A percentile compares a stretch with the other conserved stretches of the same genome.
Evolutionary conservation across 108 stramenopile species (phyloP).

Genomic region (Fragilariopsis cylindrus): DNA sequence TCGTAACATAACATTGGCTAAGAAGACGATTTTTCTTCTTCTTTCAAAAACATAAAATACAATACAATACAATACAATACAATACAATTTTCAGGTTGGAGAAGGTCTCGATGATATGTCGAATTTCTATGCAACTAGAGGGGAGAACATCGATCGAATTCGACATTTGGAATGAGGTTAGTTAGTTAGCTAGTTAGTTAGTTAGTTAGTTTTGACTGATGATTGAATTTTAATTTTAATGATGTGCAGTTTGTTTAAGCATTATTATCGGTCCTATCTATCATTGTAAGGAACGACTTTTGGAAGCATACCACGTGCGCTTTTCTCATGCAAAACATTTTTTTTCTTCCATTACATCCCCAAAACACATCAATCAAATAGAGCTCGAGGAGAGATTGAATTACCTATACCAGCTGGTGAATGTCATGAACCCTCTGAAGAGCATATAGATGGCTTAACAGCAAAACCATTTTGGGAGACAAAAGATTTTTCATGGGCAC

Average conservation of each 20-base stretch:
- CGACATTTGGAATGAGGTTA: conserved; percentile 60
- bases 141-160: conserved; percentile 65
- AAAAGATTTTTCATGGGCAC: conserved; percentile 81
- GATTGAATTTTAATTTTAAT: too few species aligned
- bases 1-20: too few species aligned
- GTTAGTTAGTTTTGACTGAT: too few species aligned
- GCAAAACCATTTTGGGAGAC: conserved; percentile 90
- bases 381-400: conserved; percentile 60
- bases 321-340: not conserved
- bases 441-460: conserved; percentile 86
- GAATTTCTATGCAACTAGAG: conserved; percentile 57
- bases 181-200: conserved; percentile 15
- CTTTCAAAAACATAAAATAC: too few species aligned
- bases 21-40: too few species aligned
- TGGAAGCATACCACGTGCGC: not conserved
- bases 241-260: not conserved
- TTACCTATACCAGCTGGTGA: conserved; percentile 44
- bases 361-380: conserved; percentile 8
- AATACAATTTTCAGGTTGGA: conserved; percentile 28
- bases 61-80: too few species aligned
- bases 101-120: conserved; percentile 72
- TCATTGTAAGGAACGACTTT: not conserved
- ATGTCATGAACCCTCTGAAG: conserved; percentile 86
- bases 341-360: not conserved
- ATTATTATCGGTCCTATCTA: not conserved